These are phyloP conservation scores for Curvularia eragrostidis DNA, from an alignment of 2,329 filamentous ascomycete species.

Conservation along the genomic window DNA sequence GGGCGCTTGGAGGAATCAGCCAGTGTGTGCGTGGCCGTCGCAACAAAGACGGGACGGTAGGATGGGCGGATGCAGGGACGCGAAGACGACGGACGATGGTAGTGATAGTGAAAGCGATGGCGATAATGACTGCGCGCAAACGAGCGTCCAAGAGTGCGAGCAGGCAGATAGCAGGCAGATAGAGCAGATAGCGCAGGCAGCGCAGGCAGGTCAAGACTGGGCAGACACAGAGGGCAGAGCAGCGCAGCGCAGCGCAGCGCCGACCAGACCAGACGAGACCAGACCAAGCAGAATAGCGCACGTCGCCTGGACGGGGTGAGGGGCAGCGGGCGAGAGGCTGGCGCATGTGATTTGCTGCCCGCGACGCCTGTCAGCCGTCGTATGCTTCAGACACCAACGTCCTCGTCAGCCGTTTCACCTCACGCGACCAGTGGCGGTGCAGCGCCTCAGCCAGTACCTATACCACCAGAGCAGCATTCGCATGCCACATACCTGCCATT, in stretches of 20 bases:
- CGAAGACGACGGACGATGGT: too few species aligned
- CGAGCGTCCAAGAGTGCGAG: background rate
- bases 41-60: conserved; percentile 23
- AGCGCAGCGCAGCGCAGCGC: background rate
- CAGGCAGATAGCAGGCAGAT: background rate
- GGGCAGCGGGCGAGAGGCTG: conserved; percentile 7
- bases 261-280: too few species aligned
- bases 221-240: background rate
- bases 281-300: background rate
- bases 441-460: background rate
- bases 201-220: too few species aligned
- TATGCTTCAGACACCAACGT: background rate
- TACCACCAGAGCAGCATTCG: background rate
- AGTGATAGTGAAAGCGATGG: background rate
- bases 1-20: conserved; percentile 24
- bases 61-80: conserved; percentile 16
- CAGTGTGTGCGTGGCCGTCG: conserved; percentile 19
- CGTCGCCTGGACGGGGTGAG: conserved; percentile 3
- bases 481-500: background rate
- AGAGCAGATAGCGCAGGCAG: too few species aligned
- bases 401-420: conserved; percentile 9
- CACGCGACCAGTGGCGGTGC: conserved; percentile 16
- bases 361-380: conserved; percentile 10
- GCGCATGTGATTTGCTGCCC: background rate
- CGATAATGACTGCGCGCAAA: background rate